Percentiles rank a stretch among this genome's conserved stretches.
Evolutionary conservation across 805 yeast species (phyloP).

Genomic region (Cephaloascus fragrans): DNA sequence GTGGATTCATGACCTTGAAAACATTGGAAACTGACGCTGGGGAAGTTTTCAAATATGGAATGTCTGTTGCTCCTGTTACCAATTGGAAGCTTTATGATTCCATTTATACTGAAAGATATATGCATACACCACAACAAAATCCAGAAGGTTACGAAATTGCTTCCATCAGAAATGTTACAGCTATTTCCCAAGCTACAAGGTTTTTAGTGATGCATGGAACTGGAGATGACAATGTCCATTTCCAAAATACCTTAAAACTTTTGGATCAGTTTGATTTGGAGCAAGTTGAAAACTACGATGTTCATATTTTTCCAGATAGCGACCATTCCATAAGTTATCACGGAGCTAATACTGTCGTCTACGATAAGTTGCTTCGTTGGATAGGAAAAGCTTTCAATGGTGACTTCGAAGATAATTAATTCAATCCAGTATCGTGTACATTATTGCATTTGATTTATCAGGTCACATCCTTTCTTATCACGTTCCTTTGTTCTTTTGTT

Average conservation of each 20-base stretch:
- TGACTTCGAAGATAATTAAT: constrained; percentile 5
- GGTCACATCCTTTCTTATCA: too few species aligned
- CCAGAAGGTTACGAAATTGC: constrained; percentile 35
- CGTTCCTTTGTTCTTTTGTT: too few species aligned
- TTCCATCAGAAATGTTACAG: constrained; percentile 26
- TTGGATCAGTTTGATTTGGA: constrained; percentile 46
- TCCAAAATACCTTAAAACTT: constrained; percentile 57
- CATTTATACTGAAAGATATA: constrained; percentile 70
- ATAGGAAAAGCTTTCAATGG: constrained; percentile 45
- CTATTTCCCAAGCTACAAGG: constrained; percentile 16
- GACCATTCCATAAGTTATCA: constrained; percentile 77
- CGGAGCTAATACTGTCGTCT: constrained; percentile 69
- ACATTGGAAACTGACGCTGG: constrained; percentile 62
- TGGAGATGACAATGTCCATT: constrained; percentile 78
- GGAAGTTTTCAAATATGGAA: constrained; percentile 58
- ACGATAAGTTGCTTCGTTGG: constrained; percentile 67
- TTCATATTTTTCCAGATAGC: constrained; percentile 87
- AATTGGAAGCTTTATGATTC: constrained; percentile 71
- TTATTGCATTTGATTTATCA: too few species aligned
- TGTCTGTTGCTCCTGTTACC: constrained; percentile 83
- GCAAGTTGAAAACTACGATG: constrained; percentile 66
- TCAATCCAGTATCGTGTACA: too few species aligned
- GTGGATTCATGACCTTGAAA: constrained; percentile 70
- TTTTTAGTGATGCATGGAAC: constrained; percentile 75
- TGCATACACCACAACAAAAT: constrained; percentile 47